Conservation (phyloP, 1,139 yeast genomes). For the Diutina mesorugosa region DNA sequence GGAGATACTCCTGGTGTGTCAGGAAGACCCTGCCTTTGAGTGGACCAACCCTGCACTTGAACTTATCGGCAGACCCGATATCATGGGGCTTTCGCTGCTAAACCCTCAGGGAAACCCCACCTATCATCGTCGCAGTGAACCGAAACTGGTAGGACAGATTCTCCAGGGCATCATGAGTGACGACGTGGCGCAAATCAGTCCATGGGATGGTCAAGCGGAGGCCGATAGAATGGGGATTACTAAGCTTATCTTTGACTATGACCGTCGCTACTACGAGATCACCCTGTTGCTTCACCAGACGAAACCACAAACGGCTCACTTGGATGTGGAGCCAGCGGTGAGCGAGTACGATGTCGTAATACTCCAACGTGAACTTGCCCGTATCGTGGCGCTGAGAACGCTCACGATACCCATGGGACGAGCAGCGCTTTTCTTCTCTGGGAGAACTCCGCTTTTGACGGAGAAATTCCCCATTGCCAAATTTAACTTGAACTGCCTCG, state of each 20-base stretch:
- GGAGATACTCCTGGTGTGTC: constrained; percentile 45
- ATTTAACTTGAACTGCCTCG: constrained; percentile 54
- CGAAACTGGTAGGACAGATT: not conserved
- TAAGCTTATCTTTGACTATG: constrained; percentile 60
- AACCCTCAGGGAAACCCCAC: constrained; percentile 1
- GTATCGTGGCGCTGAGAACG: constrained; percentile 56
- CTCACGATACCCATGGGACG: constrained; percentile 69
- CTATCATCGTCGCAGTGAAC: not conserved
- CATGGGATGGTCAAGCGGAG: constrained; percentile 9
- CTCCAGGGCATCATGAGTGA: not conserved
- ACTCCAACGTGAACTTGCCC: constrained; percentile 52
- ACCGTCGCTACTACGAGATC: constrained; percentile 70
- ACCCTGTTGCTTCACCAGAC: constrained; percentile 62
- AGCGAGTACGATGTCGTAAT: constrained; percentile 48
- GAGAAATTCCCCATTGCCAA: constrained; percentile 76
- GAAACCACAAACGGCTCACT: constrained; percentile 40
- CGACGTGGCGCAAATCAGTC: constrained; percentile 3
- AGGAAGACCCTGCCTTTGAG: constrained; percentile 38
- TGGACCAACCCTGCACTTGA: constrained; percentile 39
- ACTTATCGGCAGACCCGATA: constrained; percentile 57
- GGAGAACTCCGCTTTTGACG: constrained; percentile 68
- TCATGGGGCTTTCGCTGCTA: constrained; percentile 20
- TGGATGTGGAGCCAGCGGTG: constrained; percentile 20
- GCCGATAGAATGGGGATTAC: constrained; percentile 32
- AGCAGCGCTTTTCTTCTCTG: constrained; percentile 58